These are phyloP conservation scores for Candida koratica DNA, from an alignment of 805 yeast genomes.

Conservation along the genomic window DNA sequence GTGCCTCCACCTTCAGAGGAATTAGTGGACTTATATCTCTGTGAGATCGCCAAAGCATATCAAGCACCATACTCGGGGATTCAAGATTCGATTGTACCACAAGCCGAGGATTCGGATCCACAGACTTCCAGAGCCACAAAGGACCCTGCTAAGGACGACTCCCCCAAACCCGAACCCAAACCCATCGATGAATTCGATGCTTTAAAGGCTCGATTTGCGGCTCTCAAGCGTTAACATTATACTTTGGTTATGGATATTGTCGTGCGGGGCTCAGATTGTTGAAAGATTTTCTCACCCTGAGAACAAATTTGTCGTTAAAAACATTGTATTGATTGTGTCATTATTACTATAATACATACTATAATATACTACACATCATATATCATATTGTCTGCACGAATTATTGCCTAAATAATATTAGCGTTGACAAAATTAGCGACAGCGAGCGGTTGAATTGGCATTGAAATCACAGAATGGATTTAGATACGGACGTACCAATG, in stretches of 20 bases:
- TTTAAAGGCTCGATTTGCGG: slow-evolving; percentile 70
- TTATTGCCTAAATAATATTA: too few relatives aligned
- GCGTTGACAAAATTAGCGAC: too few relatives aligned
- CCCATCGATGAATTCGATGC: slow-evolving; percentile 52
- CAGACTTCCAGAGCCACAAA: too few relatives aligned
- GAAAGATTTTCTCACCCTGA: slow-evolving; percentile 7
- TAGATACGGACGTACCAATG: slow-evolving; percentile 81
- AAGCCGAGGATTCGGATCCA: slow-evolving; percentile 23
- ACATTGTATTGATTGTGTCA: background rate
- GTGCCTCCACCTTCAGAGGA: slow-evolving; percentile 63
- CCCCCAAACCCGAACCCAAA: slow-evolving; percentile 7
- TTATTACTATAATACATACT: slow-evolving; percentile 1
- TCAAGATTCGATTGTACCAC: slow-evolving; percentile 13
- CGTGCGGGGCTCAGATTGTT: slow-evolving; percentile 1
- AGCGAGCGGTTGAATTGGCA: too few relatives aligned
- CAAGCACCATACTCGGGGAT: slow-evolving; percentile 67
- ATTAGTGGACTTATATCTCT: slow-evolving; percentile 64
- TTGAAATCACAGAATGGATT: slow-evolving; percentile 68
- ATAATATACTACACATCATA: too few relatives aligned
- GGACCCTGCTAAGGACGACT: too few relatives aligned
- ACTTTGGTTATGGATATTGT: background rate
- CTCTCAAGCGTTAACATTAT: slow-evolving; percentile 42
- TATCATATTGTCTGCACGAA: too few relatives aligned
- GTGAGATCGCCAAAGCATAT: slow-evolving; percentile 79
- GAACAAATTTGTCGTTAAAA: background rate